Base-by-base conservation (phyloP, 2,329 filamentous ascomycete genomes). In the Huntiella abstrusa region DNA sequence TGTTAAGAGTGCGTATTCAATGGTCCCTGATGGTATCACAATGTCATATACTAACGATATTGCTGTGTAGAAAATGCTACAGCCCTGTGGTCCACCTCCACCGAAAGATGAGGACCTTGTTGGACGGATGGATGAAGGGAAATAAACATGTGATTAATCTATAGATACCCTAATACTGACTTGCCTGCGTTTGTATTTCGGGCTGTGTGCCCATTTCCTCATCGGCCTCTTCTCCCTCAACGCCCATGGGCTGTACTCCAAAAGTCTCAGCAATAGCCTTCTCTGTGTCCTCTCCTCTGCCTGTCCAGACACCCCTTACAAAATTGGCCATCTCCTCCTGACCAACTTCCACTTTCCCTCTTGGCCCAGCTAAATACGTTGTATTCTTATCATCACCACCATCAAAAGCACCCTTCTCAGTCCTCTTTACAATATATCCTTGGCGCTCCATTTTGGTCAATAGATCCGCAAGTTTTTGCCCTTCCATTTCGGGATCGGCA, bases 341-440 rank as follows among this genome's bases (percentile, higher is more conserved):
- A 0, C 82, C 83, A 33, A 96, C 73, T 60, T 96, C 91, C 5
- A 87, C 69, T 61, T 82, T 91, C 4, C 83, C 88, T 16, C 91
- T 72, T 4, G 85, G 80, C 0, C 91, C 91, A 11, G 95, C 73
- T 47, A 82, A 73, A 71, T 84, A 98, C 41, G 83, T 86, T 5
- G 85, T 69, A 2, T 74, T 69, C 52, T 88, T 78, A 34, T 93
- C 83, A 13, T 44, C 41, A 8, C 32, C 43, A 1, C 19, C 13
- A 28, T 65, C 54, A 4, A 62, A 61, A 58, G 56, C 58, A 10
- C 66, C 66, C 39, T 64, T 72, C 54, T 95, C 86, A 15, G 77
- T 71, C 43, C 78, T 70, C 52, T 75, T 81, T 33, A 86, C 68
- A 2, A 98, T 65, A 57, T 98, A 98, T 0, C 82, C 83, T 46